A percentile compares a stretch with the other conserved stretches of the same genome.
Evolutionary conservation across 2,329 filamentous ascomycete species (phyloP).

Genomic region (Hymenoscyphus occultus): DNA sequence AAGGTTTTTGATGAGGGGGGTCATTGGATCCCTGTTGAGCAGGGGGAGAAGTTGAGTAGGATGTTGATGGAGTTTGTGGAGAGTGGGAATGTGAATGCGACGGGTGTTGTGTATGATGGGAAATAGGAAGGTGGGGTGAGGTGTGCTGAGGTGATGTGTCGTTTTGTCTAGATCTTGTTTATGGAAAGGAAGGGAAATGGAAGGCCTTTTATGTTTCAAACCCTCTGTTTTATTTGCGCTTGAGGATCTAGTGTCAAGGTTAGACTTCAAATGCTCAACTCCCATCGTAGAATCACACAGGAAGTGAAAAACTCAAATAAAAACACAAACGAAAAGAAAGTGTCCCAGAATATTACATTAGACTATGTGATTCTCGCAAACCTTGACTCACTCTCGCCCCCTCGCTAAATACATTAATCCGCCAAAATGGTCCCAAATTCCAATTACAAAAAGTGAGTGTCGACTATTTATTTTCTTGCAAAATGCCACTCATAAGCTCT

Average conservation of each 20-base stretch:
- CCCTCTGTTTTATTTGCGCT: too few relatives aligned
- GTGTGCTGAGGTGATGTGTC: too few relatives aligned
- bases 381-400: neutral
- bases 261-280: too few relatives aligned
- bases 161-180: too few relatives aligned
- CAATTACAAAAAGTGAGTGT: neutral
- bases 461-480: neutral
- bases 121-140: neutral
- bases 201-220: too few relatives aligned
- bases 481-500: neutral
- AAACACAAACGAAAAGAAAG: neutral
- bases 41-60: neutral
- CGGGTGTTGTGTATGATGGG: neutral
- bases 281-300: too few relatives aligned
- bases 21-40: slow-evolving; percentile 9
- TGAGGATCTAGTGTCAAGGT: too few relatives aligned
- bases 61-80: neutral
- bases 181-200: too few relatives aligned
- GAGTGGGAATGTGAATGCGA: neutral
- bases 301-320: too few relatives aligned
- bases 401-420: neutral
- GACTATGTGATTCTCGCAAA: neutral
- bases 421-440: neutral
- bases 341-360: neutral
- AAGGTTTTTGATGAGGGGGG: slow-evolving; percentile 5